A percentile compares a stretch with the other conserved stretches of the same genome.
These are phyloP conservation scores for Arabidopsis suecica DNA, from an alignment of 345 rosid genomes.

Conservation along the genomic window DNA sequence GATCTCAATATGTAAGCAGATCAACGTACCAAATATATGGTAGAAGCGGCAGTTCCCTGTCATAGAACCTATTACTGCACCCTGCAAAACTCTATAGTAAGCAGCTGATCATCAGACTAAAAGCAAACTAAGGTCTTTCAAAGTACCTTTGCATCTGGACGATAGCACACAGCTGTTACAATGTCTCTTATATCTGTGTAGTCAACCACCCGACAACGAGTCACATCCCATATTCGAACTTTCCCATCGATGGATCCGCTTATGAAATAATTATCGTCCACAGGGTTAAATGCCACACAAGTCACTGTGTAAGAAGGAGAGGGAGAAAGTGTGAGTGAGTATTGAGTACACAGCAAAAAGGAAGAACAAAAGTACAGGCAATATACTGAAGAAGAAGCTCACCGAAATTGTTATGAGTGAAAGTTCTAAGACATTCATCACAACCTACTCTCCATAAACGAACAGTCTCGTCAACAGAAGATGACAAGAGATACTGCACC, in stretches of 20 bases:
- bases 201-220: conserved; percentile 59
- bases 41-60: conserved; percentile 66
- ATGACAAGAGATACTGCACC: conserved; percentile 66
- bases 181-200: conserved; percentile 65
- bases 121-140: background rate
- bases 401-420: conserved; percentile 72
- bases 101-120: background rate
- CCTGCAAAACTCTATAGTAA: conserved; percentile 50
- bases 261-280: conserved; percentile 61
- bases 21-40: conserved; percentile 54
- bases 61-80: conserved; percentile 70
- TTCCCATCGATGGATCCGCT: conserved; percentile 76
- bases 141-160: conserved; percentile 67
- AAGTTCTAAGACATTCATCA: conserved; percentile 56
- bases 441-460: conserved; percentile 72
- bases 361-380: conserved; percentile 1
- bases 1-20: background rate
- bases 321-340: background rate
- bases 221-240: conserved; percentile 81
- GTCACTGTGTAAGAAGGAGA: conserved; percentile 54
- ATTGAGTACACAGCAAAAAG: background rate
- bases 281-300: conserved; percentile 65
- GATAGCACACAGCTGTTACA: conserved; percentile 71
- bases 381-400: conserved; percentile 13
- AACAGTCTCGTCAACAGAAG: conserved; percentile 67